Evolutionary conservation across 305 asterid species (phyloP).

Genomic region (Andrographis paniculata): DNA sequence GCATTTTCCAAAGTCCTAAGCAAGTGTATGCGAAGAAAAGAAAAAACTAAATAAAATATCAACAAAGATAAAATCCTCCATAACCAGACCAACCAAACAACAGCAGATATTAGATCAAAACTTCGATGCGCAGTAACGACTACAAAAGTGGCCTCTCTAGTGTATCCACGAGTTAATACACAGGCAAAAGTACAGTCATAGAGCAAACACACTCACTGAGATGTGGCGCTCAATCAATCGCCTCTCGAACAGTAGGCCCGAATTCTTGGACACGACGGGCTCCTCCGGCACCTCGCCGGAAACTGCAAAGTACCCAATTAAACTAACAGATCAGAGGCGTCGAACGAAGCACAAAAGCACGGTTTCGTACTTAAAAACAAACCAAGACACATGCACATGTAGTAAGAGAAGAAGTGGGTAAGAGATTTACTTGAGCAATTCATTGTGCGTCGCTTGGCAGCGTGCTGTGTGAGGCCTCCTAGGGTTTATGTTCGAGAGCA

Average conservation of each 20-base stretch:
- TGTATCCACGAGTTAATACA: neutral
- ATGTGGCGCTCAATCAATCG: constrained; percentile 88
- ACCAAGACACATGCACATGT: neutral
- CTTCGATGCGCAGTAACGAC: neutral
- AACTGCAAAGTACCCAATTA: constrained; percentile 34
- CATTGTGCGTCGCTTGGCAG: neutral
- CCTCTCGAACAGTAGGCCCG: constrained; percentile 85
- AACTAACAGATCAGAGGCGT: constrained; percentile 21
- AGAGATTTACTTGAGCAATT: constrained; percentile 2
- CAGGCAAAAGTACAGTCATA: neutral
- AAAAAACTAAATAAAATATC: neutral
- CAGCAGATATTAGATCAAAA: neutral
- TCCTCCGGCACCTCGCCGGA: constrained; percentile 99
- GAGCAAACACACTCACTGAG: constrained; percentile 34
- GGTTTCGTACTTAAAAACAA: neutral
- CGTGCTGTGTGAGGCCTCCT: neutral
- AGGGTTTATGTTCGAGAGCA: neutral
- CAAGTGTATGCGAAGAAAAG: constrained; percentile 13
- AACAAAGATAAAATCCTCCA: neutral
- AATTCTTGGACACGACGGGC: constrained; percentile 67
- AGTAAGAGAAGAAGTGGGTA: neutral
- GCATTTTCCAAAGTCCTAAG: constrained; percentile 89
- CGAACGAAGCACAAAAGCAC: neutral
- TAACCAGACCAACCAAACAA: neutral
- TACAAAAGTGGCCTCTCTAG: neutral